These are phyloP conservation scores for Maudiozyma saulgeensis DNA, from an alignment of 805 yeast genomes.

Conservation along the genomic window DNA sequence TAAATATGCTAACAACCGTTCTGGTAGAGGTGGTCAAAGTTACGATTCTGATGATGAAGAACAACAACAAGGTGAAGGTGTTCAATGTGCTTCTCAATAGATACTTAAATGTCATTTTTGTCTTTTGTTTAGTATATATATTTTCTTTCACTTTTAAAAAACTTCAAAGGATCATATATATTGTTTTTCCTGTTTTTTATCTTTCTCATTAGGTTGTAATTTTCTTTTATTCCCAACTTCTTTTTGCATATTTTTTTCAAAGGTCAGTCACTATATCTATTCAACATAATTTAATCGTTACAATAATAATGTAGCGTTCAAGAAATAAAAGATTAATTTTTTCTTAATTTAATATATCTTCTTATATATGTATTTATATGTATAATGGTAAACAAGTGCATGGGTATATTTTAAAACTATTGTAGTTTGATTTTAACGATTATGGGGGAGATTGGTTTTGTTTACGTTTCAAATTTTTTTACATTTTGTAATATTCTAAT, in stretches of 20 bases:
- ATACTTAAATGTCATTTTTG: background rate
- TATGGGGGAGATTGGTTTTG: no score
- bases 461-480: no score
- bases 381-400: no score
- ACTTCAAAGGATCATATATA: background rate
- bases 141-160: background rate
- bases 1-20: constrained; percentile 39
- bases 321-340: background rate
- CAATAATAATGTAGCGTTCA: background rate
- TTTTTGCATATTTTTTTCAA: background rate
- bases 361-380: no score
- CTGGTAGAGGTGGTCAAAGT: constrained; percentile 28
- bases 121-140: background rate
- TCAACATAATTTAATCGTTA: background rate
- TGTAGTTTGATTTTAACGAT: no score
- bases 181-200: background rate
- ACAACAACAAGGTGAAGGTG: constrained; percentile 31
- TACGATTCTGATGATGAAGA: constrained; percentile 54
- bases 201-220: background rate
- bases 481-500: no score
- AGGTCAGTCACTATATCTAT: background rate
- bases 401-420: background rate
- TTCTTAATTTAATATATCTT: background rate
- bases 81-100: constrained; percentile 84
- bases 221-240: no score